A percentile compares a stretch with the other conserved stretches of the same genome.
phyloP scores from a whole-genome alignment of 345 rosid genomes.

The Salix udensis region DNA sequence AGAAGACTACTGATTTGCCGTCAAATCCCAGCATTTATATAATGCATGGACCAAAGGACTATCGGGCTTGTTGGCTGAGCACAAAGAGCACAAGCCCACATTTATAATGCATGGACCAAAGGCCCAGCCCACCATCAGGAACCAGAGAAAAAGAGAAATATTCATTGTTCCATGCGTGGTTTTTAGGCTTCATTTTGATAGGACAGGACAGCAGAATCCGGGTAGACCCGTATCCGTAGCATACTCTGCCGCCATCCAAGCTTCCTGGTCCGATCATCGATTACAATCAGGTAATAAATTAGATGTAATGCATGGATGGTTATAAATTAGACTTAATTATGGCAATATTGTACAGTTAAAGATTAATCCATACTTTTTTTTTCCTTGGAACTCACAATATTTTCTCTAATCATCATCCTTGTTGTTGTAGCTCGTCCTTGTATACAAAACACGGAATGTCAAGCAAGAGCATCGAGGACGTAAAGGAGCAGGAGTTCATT shows the following conservation, averaged over 20 bases:
- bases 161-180: constrained; percentile 1
- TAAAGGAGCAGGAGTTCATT: constrained; percentile 30
- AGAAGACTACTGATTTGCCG: too few species aligned
- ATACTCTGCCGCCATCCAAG: not conserved
- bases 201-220: not conserved
- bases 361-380: not conserved
- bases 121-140: too few species aligned
- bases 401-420: not conserved
- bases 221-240: not conserved
- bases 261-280: constrained; percentile 1
- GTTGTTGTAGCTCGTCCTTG: not conserved
- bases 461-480: constrained; percentile 29
- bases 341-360: too few species aligned
- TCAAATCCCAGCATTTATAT: too few species aligned
- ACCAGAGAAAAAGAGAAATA: not conserved
- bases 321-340: too few species aligned
- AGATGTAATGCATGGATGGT: too few species aligned
- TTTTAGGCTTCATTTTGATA: constrained; percentile 13
- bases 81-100: too few species aligned
- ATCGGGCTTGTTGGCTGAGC: too few species aligned
- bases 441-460: constrained; percentile 19
- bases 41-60: too few species aligned
- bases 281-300: not conserved
- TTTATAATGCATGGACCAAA: not conserved
- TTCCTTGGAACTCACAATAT: not conserved